Conservation (phyloP, 2,329 filamentous ascomycete species). For the Ophiostoma novo-ulmi region DNA sequence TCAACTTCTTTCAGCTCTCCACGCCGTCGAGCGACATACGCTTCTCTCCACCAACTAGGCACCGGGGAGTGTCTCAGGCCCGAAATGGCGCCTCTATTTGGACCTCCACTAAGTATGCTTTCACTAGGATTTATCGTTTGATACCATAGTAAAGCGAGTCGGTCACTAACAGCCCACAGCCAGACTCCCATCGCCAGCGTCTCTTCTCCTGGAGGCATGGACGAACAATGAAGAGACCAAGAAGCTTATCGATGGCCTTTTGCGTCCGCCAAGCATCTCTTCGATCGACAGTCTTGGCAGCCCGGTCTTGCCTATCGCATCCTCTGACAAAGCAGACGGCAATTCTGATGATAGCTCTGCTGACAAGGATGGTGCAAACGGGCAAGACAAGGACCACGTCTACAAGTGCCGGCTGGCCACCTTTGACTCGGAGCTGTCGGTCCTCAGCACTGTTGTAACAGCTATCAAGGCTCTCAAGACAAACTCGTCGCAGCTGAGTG, state of each 20-base stretch:
- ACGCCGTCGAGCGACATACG: not conserved
- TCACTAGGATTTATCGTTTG: not conserved
- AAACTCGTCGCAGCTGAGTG: slow-evolving; percentile 16
- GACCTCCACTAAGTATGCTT: slow-evolving; percentile 21
- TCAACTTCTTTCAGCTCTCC: not conserved
- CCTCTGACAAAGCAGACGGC: not conserved
- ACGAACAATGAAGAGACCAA: slow-evolving; percentile 21
- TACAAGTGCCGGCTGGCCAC: slow-evolving; percentile 15
- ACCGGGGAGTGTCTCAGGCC: not conserved
- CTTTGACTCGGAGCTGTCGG: slow-evolving; percentile 25
- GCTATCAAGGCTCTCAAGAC: slow-evolving; percentile 23
- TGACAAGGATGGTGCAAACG: not conserved
- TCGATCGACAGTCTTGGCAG: not conserved
- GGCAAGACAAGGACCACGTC: not conserved
- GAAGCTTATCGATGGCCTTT: slow-evolving; percentile 20
- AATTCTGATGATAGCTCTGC: not conserved
- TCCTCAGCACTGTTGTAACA: slow-evolving; percentile 23
- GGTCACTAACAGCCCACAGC: slow-evolving; percentile 16
- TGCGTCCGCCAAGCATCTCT: slow-evolving; percentile 6
- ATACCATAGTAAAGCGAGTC: not conserved
- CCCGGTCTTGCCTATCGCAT: not conserved
- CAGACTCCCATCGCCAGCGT: slow-evolving; percentile 22
- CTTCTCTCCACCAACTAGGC: not conserved
- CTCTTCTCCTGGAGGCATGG: slow-evolving; percentile 26
- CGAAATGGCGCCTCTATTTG: slow-evolving; percentile 25